These are phyloP conservation scores for Erythrophleum ivorense DNA, from an alignment of 331 rosid genomes.

Conservation along the genomic window DNA sequence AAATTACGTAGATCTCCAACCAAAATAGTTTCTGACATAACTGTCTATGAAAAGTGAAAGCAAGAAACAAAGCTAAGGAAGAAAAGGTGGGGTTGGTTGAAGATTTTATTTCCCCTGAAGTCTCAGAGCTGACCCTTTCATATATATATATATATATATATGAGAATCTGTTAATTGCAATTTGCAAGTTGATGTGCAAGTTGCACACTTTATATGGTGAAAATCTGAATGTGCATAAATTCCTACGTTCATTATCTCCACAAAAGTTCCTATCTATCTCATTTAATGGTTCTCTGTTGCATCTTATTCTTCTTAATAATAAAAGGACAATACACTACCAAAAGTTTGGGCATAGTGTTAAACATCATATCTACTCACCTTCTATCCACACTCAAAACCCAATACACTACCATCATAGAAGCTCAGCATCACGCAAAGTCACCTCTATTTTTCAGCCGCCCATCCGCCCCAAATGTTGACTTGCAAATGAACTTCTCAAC, in stretches of 20 bases:
- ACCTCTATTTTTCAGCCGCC: neutral
- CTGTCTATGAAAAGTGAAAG: conserved; percentile 30
- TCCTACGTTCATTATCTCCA: conserved; percentile 30
- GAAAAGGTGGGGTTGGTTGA: neutral
- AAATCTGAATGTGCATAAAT: conserved; percentile 42
- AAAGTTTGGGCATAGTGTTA: conserved; percentile 41
- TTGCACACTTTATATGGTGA: conserved; percentile 46
- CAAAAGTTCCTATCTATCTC: conserved; percentile 27
- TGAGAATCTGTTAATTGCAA: conserved; percentile 46
- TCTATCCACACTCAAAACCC: conserved; percentile 25
- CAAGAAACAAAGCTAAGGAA: neutral
- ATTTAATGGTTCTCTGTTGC: conserved; percentile 39
- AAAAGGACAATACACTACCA: conserved; percentile 42
- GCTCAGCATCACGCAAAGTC: conserved; percentile 18
- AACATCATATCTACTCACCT: conserved; percentile 33
- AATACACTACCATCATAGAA: conserved; percentile 21
- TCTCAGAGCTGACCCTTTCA: neutral
- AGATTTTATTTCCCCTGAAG: neutral
- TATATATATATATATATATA: neutral
- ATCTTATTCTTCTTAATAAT: conserved; percentile 47
- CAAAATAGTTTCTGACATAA: conserved; percentile 10
- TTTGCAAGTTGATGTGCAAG: conserved; percentile 39
- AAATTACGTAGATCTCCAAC: conserved; percentile 41
- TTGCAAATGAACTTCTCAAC: conserved; percentile 15
- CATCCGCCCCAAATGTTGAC: conserved; percentile 19